Evolutionary conservation across 768 basidiomycete species (phyloP).

Genomic region (Myochromella boudieri): DNA sequence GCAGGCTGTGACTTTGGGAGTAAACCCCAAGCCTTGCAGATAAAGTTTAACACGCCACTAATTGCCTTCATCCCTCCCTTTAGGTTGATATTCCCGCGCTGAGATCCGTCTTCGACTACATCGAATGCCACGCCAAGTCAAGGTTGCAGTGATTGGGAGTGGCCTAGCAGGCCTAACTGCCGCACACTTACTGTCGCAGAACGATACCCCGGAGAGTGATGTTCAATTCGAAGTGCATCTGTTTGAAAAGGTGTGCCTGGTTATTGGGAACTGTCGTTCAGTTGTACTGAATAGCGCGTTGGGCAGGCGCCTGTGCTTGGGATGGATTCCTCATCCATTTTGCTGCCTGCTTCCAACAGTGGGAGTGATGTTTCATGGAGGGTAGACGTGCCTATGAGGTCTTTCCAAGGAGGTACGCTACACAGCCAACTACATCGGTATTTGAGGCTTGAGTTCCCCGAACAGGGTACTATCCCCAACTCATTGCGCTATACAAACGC

Average conservation of each 20-base stretch:
- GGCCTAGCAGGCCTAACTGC: slow-evolving; percentile 75
- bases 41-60: no score
- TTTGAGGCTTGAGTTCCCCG: no score
- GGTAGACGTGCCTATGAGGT: slow-evolving; percentile 80
- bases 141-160: slow-evolving; percentile 70
- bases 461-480: slow-evolving; percentile 69
- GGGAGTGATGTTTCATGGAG: slow-evolving; percentile 40
- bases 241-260: slow-evolving; percentile 63
- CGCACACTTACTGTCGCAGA: slow-evolving; percentile 52
- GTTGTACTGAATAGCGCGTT: background rate
- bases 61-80: no score
- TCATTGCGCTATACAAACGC: slow-evolving; percentile 64
- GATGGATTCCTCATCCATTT: slow-evolving; percentile 67
- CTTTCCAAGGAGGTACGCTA: slow-evolving; percentile 71
- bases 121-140: slow-evolving; percentile 44
- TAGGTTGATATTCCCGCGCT: no score
- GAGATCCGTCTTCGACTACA: no score
- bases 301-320: slow-evolving; percentile 54
- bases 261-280: background rate
- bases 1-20: no score
- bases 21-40: no score
- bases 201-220: slow-evolving; percentile 27
- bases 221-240: slow-evolving; percentile 66
- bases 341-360: slow-evolving; percentile 34
- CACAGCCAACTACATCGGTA: background rate